phyloP scores from a whole-genome alignment of 1,284 basidiomycete genomes.

The Trichosporon coremiiforme region DNA sequence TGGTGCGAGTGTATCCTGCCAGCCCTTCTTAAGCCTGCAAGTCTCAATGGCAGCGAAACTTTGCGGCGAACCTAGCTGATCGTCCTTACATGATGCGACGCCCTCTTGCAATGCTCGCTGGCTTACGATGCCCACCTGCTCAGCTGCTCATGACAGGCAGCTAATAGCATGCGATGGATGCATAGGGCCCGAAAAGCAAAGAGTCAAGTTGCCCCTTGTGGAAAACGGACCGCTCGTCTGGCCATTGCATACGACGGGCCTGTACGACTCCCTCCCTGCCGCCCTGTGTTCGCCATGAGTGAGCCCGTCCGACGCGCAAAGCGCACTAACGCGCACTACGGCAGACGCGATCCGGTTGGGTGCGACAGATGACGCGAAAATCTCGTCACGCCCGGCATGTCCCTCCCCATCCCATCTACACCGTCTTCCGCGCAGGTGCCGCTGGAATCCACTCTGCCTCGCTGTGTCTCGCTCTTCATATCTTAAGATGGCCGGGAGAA shows the following conservation, averaged over 20 bases:
- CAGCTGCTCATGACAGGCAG: not conserved
- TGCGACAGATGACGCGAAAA: not conserved
- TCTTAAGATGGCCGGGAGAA: too few relatives aligned
- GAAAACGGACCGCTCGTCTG: conserved; percentile 9
- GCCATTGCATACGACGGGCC: too few relatives aligned
- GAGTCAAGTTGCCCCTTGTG: not conserved
- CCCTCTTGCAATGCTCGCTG: too few relatives aligned
- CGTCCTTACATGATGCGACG: not conserved
- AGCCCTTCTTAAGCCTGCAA: not conserved
- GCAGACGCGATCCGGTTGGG: not conserved
- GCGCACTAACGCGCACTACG: not conserved
- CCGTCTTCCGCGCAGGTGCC: not conserved
- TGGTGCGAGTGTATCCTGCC: not conserved
- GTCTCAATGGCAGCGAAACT: too few relatives aligned
- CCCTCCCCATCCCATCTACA: too few relatives aligned
- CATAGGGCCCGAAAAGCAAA: not conserved
- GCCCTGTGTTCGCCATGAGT: not conserved
- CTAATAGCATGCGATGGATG: not conserved
- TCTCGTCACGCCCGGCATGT: not conserved
- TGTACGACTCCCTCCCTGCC: not conserved
- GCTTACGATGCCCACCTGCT: too few relatives aligned
- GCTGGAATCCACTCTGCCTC: not conserved
- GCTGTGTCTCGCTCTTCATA: not conserved
- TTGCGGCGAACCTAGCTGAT: not conserved
- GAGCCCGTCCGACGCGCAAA: not conserved